phyloP scores from a whole-genome alignment of 352 stramenopile species.

The Pythium oligandrum region DNA sequence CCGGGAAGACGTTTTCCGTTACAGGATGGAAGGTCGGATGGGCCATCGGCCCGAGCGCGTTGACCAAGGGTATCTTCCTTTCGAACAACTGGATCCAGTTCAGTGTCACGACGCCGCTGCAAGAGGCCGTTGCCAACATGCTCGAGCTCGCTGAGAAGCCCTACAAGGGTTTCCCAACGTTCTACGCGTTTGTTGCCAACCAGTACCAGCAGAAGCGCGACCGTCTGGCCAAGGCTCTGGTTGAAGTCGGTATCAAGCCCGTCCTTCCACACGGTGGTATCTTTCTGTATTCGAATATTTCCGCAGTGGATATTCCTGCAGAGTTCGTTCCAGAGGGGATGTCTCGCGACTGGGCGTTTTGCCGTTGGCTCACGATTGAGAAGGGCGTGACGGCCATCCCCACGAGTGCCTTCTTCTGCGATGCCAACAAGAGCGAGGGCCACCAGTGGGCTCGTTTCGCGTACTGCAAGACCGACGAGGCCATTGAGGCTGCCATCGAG shows the following conservation, averaged over 20 bases:
- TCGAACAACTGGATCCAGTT: constrained; percentile 88
- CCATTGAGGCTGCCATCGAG: constrained; percentile 82
- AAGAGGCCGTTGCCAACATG: constrained; percentile 80
- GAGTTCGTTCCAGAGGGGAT: constrained; percentile 43
- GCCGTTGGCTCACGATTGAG: constrained; percentile 88
- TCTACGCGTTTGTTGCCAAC: constrained; percentile 76
- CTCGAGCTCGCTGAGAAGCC: constrained; percentile 57
- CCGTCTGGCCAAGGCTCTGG: constrained; percentile 40
- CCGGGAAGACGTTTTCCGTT: constrained; percentile 91
- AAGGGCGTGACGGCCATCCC: constrained; percentile 92
- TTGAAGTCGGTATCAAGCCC: constrained; percentile 53
- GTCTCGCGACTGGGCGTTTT: constrained; percentile 90
- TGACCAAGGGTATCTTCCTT: constrained; percentile 71
- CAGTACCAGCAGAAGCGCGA: constrained; percentile 77
- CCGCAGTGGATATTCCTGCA: constrained; percentile 45
- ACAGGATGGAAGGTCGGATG: constrained; percentile 94
- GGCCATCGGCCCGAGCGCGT: constrained; percentile 78
- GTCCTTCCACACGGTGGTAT: constrained; percentile 65
- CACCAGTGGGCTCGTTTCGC: constrained; percentile 88
- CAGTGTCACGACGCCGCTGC: constrained; percentile 81
- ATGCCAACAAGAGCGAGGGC: constrained; percentile 66
- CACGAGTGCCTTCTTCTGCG: constrained; percentile 89
- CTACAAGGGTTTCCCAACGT: constrained; percentile 70
- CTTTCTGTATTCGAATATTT: constrained; percentile 82
- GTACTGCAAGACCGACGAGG: constrained; percentile 96